Conservation (phyloP, 2,329 filamentous ascomycete species). For the Xylariaceae sp. region DNA sequence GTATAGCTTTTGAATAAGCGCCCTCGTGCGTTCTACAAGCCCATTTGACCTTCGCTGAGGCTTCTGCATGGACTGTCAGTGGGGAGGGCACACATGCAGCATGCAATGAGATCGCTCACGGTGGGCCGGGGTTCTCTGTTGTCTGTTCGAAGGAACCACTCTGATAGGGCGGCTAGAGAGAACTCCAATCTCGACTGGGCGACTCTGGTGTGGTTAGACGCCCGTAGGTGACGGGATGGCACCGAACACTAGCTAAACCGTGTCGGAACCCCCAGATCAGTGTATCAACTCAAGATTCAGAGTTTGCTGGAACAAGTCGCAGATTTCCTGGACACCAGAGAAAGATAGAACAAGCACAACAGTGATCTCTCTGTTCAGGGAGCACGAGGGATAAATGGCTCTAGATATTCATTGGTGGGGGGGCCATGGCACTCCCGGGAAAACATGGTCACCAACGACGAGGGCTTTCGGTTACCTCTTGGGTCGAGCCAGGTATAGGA, state of each 20-base stretch:
- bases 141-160: conserved; percentile 38
- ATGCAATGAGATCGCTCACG: conserved; percentile 50
- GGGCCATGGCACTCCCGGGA: background rate
- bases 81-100: conserved; percentile 43
- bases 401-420: background rate
- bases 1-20: conserved; percentile 60
- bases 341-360: conserved; percentile 3
- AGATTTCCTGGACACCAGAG: conserved; percentile 18
- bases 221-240: conserved; percentile 46
- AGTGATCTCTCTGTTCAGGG: conserved; percentile 1
- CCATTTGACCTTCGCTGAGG: conserved; percentile 41
- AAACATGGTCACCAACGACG: no score
- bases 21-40: conserved; percentile 42
- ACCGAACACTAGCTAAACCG: conserved; percentile 39
- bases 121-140: conserved; percentile 46
- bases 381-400: background rate
- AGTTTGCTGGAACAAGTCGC: conserved; percentile 30
- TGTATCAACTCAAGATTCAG: conserved; percentile 31
- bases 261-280: conserved; percentile 33
- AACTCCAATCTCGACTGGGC: conserved; percentile 48
- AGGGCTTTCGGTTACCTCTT: no score
- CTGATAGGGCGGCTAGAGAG: conserved; percentile 51
- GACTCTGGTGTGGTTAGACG: conserved; percentile 54
- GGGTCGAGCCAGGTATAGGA: no score
- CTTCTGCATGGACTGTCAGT: conserved; percentile 49